Percentiles rank a stretch among this genome's conserved stretches.
phyloP scores from a whole-genome alignment of 148 eudicot species.

The Fagopyrum esculentum region DNA sequence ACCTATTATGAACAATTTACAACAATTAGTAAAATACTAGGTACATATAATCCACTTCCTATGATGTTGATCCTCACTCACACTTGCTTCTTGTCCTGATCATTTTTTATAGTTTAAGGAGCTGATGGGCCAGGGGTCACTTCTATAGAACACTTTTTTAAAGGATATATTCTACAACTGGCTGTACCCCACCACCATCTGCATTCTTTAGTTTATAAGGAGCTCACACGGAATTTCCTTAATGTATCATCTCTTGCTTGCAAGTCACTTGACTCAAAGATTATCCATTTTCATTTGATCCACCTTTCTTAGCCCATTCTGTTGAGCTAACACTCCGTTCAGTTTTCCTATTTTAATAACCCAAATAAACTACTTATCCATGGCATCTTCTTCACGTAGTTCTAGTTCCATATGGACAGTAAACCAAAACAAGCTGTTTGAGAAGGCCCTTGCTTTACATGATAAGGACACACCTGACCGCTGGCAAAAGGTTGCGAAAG shows the following conservation, averaged over 20 bases:
- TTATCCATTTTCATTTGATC: background rate
- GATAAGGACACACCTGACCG: slow-evolving; percentile 51
- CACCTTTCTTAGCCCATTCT: too few relatives aligned
- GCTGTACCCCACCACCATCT: slow-evolving; percentile 36
- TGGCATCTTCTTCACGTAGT: slow-evolving; percentile 48
- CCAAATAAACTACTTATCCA: slow-evolving; percentile 9
- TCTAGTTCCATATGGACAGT: slow-evolving; percentile 48
- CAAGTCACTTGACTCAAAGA: background rate
- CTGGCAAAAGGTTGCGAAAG: slow-evolving; percentile 52
- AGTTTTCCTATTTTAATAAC: background rate
- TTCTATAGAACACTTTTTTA: slow-evolving; percentile 7
- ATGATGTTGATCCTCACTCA: background rate
- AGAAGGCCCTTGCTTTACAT: slow-evolving; percentile 46
- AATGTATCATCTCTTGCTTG: slow-evolving; percentile 20
- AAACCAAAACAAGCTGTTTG: slow-evolving; percentile 48
- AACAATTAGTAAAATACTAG: too few relatives aligned
- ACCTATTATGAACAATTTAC: too few relatives aligned
- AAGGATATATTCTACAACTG: slow-evolving; percentile 39
- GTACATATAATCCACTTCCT: too few relatives aligned
- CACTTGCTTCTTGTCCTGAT: background rate
- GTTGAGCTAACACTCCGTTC: background rate
- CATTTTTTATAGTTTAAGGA: background rate
- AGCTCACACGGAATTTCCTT: slow-evolving; percentile 16
- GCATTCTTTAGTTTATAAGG: slow-evolving; percentile 40
- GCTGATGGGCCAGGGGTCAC: background rate